Percentiles rank a stretch among this genome's conserved stretches.
Evolutionary conservation across 2,329 filamentous ascomycete genomes (phyloP).

Genomic region (Thielaviopsis ethacetica): DNA sequence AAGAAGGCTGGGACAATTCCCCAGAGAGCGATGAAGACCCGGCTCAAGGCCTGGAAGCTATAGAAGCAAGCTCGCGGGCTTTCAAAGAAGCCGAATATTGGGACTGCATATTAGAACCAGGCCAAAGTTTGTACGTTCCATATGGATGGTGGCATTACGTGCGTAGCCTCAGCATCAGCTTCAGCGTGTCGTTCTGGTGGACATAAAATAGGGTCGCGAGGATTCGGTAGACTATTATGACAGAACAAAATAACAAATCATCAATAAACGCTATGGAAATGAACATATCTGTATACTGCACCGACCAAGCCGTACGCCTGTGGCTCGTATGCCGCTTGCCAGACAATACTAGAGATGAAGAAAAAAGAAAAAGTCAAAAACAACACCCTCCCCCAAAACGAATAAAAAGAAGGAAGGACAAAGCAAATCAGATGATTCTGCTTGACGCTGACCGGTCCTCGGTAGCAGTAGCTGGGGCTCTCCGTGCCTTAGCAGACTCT

Average conservation of each 20-base stretch:
- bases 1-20: slow-evolving; percentile 41
- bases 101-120: slow-evolving; percentile 64
- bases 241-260: background rate
- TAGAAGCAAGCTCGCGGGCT: slow-evolving; percentile 22
- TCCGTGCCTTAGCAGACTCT: slow-evolving; percentile 41
- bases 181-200: slow-evolving; percentile 98
- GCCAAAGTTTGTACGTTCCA: slow-evolving; percentile 79
- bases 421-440: slow-evolving; percentile 10
- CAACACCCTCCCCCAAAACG: background rate
- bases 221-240: background rate
- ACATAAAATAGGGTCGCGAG: slow-evolving; percentile 26
- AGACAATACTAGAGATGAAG: background rate
- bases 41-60: slow-evolving; percentile 18
- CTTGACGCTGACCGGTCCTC: slow-evolving; percentile 6
- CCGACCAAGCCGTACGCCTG: background rate
- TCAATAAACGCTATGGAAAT: background rate
- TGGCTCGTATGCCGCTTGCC: background rate
- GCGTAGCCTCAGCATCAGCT: slow-evolving; percentile 65
- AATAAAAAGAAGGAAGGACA: background rate
- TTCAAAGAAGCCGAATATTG: slow-evolving; percentile 49
- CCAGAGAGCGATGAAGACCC: slow-evolving; percentile 11
- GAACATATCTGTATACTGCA: background rate
- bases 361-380: background rate
- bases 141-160: slow-evolving; percentile 99
- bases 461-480: slow-evolving; percentile 12